Conservation (phyloP, 2,329 filamentous ascomycete genomes). For the Ophiostoma himal-ulmi region DNA sequence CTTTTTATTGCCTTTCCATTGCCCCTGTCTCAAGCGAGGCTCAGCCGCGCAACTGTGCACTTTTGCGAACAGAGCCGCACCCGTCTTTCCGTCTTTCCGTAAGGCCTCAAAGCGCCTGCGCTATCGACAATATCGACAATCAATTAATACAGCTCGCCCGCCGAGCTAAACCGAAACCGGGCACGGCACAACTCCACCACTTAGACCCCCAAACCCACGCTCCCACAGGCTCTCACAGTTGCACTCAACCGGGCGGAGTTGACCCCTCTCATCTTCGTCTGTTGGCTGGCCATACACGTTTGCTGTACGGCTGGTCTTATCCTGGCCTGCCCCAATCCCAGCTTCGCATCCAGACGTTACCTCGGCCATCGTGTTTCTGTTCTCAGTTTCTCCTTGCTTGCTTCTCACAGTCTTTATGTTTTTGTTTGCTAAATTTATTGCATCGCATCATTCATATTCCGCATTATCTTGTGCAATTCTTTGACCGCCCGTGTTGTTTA, state of each 20-base stretch:
- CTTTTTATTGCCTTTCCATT: neutral
- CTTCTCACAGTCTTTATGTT: neutral
- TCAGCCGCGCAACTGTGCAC: neutral
- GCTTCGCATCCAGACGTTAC: neutral
- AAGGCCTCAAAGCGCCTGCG: neutral
- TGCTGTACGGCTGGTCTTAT: neutral
- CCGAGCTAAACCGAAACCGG: slow-evolving; percentile 9
- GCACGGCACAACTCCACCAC: slow-evolving; percentile 8
- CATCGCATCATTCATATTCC: neutral
- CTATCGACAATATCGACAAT: neutral
- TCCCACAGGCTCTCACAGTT: neutral
- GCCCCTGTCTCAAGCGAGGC: neutral
- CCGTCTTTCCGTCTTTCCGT: too few relatives aligned
- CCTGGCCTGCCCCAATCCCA: neutral
- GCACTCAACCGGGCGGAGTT: neutral
- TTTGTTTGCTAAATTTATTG: neutral
- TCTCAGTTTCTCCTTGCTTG: neutral
- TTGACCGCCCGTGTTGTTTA: neutral
- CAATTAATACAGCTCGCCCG: neutral
- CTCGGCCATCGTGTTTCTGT: neutral
- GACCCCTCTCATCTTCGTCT: neutral
- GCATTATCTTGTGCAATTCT: neutral
- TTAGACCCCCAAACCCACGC: neutral
- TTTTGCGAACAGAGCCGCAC: neutral
- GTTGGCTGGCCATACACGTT: neutral